phyloP scores from a whole-genome alignment of 164 flowering plant genomes.

The Aristolochia fimbriata region DNA sequence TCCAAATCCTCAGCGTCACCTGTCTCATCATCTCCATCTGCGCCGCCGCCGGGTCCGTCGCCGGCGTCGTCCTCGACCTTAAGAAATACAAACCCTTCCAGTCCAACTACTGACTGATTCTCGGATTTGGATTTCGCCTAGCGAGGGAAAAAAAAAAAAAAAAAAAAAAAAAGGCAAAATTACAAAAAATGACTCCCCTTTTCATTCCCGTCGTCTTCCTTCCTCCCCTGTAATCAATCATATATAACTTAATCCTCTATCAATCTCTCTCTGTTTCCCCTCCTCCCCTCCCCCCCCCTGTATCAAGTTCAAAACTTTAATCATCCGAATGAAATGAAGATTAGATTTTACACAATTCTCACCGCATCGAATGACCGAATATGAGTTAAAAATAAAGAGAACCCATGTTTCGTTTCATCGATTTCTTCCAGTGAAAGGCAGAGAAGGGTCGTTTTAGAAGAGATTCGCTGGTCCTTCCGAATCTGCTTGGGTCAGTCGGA shows the following conservation, averaged over 20 bases:
- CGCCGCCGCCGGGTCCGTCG: constrained; percentile 48
- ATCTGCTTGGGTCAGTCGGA: background rate
- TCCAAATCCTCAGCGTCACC: constrained; percentile 40
- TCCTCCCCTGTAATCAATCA: background rate
- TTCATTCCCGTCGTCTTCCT: background rate
- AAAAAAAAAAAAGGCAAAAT: too few relatives aligned
- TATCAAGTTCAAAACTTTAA: background rate
- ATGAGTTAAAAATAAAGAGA: too few relatives aligned
- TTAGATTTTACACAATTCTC: too few relatives aligned
- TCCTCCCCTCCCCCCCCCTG: too few relatives aligned
- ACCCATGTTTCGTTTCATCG: background rate
- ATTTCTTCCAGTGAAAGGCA: too few relatives aligned
- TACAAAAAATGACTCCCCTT: background rate
- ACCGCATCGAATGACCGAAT: too few relatives aligned
- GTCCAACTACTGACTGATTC: constrained; percentile 27
- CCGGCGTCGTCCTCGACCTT: constrained; percentile 39
- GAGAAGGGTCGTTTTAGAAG: background rate
- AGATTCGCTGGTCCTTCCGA: background rate
- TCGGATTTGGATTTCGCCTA: too few relatives aligned
- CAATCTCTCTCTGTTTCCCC: background rate
- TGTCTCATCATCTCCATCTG: constrained; percentile 40
- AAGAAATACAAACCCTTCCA: constrained; percentile 38
- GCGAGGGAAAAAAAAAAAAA: too few relatives aligned
- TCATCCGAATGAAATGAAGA: background rate
- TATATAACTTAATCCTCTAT: background rate